Base-by-base conservation (phyloP, 2,329 filamentous ascomycete genomes). In the Phialophora verrucosa region DNA sequence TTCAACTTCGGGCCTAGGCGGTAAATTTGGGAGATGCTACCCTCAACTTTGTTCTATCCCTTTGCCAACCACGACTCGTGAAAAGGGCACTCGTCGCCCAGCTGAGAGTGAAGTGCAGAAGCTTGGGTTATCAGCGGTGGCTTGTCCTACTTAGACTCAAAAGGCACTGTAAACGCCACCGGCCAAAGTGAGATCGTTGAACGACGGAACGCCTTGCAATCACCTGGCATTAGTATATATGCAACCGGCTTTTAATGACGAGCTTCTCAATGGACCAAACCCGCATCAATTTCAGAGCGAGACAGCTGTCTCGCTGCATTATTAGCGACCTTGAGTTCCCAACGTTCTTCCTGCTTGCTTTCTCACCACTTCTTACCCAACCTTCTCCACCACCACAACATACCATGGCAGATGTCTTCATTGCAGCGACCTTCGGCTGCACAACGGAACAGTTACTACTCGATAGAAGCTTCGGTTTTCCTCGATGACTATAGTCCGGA, bases 401-500 rank as follows among this genome's bases (percentile, higher is more conserved):
- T 55, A 50, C 51, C 38, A 63, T 63, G 61, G 61, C 61, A 57
- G 61, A 63, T 58, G 61, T 56, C 61, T 35, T 38, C 38, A 20
- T 35, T 58, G 31, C 53, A 14, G 29, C 25, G 8, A 14, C 51
- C 27, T 38, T 17, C 38, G 11, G n/a, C 63, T 7, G 38, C 32
- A 29, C 44, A 55, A 20, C 63, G 58, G 7, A 55, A 35, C 27
- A 65, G 57, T 32, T 65, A 53, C 27, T 65, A 58, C 42, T 31
- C 25, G 29, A 25, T 44, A 5, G 63, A 65, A 42, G 57, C 47
- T 20, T 59, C 56, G 55, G 56, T 49, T 10, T 64, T 61, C 29
- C 29, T 65, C 10, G 63, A 62, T 42, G 32, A 65, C 58, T 65
- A 65, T 50, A 51, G 27, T 29, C 63, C 57, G 1, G 57, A 65